These are phyloP conservation scores for Candida sphagnicola DNA, from an alignment of 805 yeast species.

Conservation along the genomic window DNA sequence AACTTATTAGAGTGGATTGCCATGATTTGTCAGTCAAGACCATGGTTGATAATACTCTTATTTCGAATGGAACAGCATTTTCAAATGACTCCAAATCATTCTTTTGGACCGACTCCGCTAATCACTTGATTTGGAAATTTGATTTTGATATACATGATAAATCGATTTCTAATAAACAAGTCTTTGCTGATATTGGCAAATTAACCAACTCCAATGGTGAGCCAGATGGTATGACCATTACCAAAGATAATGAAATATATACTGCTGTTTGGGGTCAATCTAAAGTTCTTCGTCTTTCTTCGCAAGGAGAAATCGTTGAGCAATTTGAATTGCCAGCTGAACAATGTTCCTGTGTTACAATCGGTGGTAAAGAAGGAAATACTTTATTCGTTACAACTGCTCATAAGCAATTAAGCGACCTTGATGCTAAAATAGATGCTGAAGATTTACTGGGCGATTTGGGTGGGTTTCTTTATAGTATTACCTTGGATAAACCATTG, in stretches of 20 bases:
- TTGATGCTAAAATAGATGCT: constrained; percentile 19
- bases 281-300: constrained; percentile 50
- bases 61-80: constrained; percentile 65
- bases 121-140: constrained; percentile 30
- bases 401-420: constrained; percentile 43
- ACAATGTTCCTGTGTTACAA: constrained; percentile 61
- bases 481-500: constrained; percentile 29
- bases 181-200: constrained; percentile 11
- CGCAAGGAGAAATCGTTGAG: constrained; percentile 47
- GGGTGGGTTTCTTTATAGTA: constrained; percentile 59
- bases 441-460: constrained; percentile 37
- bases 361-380: constrained; percentile 57
- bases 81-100: constrained; percentile 22
- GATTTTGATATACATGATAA: constrained; percentile 31
- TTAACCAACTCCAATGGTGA: constrained; percentile 32
- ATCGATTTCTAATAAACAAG: constrained; percentile 35
- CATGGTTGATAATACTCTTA: constrained; percentile 36
- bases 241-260: constrained; percentile 52
- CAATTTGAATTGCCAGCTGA: constrained; percentile 55
- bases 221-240: constrained; percentile 79
- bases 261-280: constrained; percentile 64
- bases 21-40: constrained; percentile 25
- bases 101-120: constrained; percentile 40
- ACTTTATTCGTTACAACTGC: constrained; percentile 70
- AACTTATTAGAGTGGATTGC: constrained; percentile 29